Evolutionary conservation across 73 alveolate genomes (phyloP).

Genomic region (Paramecium sonneborni): DNA sequence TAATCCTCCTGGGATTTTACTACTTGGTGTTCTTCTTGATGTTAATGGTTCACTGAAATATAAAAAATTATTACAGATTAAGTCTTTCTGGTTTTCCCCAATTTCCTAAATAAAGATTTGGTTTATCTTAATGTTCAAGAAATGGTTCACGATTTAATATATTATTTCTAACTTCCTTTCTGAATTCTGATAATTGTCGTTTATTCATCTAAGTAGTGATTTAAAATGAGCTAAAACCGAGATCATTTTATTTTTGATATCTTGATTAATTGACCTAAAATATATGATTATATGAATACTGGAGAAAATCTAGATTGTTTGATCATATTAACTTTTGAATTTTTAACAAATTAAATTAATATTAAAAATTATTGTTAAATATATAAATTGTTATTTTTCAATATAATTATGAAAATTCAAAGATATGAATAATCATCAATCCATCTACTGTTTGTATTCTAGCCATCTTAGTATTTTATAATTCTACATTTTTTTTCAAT

Average conservation of each 20-base stretch:
- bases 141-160: constrained; percentile 29
- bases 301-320: neutral
- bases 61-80: neutral
- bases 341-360: neutral
- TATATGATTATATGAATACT: neutral
- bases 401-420: neutral
- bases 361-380: neutral
- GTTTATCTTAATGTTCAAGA: neutral
- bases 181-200: constrained; percentile 27
- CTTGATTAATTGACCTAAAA: neutral
- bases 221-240: neutral
- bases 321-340: neutral
- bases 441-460: neutral
- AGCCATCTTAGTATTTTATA: neutral
- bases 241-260: neutral
- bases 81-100: constrained; percentile 9
- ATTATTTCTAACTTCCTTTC: constrained; percentile 48
- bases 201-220: neutral
- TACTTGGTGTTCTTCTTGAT: neutral
- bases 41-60: neutral
- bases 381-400: neutral
- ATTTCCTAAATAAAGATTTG: neutral
- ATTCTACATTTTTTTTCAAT: neutral
- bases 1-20: constrained; percentile 4
- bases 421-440: neutral